Evolutionary conservation across 1,284 basidiomycete species (phyloP).

Genomic region (Cryptococcus sp.): DNA sequence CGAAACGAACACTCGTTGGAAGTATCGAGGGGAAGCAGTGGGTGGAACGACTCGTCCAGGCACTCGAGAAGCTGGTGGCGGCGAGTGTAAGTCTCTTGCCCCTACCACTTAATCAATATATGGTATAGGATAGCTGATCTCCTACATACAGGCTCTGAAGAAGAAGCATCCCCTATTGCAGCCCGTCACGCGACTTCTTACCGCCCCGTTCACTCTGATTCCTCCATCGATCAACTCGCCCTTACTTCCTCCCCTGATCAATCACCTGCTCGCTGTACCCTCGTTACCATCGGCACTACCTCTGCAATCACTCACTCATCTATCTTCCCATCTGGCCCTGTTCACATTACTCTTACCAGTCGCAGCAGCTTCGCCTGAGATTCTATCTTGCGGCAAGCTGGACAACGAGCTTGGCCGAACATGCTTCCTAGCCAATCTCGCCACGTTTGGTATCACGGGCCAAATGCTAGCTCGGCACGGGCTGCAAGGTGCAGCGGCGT

Average conservation of each 20-base stretch:
- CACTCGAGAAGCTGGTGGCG: constrained; percentile 33
- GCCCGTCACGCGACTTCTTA: constrained; percentile 40
- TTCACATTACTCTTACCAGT: constrained; percentile 43
- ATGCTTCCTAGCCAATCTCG: constrained; percentile 51
- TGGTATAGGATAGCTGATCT: too few species aligned
- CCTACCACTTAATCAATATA: background rate
- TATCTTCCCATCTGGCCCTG: constrained; percentile 43
- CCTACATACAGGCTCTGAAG: constrained; percentile 27
- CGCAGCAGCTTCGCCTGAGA: constrained; percentile 22
- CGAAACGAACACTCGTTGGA: constrained; percentile 16
- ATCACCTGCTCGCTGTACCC: constrained; percentile 46
- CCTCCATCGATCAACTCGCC: constrained; percentile 15
- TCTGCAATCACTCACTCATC: constrained; percentile 44
- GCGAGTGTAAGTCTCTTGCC: constrained; percentile 29
- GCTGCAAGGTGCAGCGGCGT: constrained; percentile 25
- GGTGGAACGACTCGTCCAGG: constrained; percentile 35
- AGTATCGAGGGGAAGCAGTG: constrained; percentile 24
- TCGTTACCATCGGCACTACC: constrained; percentile 46
- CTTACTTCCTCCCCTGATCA: constrained; percentile 35
- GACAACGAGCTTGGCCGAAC: constrained; percentile 43
- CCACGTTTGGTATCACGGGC: constrained; percentile 50
- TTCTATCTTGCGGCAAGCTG: constrained; percentile 32
- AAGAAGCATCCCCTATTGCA: constrained; percentile 45
- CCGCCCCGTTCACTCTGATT: constrained; percentile 33
- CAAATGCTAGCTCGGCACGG: constrained; percentile 41